Evolutionary conservation across 2,329 filamentous ascomycete species (phyloP).

Genomic region (Exophiala sp.): DNA sequence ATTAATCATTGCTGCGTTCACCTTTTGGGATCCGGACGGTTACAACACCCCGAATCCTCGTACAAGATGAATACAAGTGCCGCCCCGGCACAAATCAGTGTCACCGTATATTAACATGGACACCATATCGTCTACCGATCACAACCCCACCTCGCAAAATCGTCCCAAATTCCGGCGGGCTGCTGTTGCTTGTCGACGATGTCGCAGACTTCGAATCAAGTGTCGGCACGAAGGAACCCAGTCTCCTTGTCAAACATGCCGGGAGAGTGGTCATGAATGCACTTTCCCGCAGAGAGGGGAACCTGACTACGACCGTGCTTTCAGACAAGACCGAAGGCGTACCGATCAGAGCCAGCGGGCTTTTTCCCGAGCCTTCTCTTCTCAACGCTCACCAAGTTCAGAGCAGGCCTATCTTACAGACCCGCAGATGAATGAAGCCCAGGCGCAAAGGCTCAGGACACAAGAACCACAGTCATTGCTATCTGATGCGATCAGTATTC

Average conservation of each 20-base stretch:
- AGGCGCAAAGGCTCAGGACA: no score
- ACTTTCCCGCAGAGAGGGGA: conserved; percentile 51
- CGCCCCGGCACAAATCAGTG: no score
- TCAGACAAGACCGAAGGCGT: conserved; percentile 40
- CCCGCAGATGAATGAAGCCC: neutral
- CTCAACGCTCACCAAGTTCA: neutral
- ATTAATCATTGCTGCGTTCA: no score
- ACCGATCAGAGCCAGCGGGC: no score
- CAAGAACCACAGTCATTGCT: no score
- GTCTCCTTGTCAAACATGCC: conserved; percentile 50
- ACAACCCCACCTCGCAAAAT: neutral
- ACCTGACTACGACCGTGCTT: conserved; percentile 51
- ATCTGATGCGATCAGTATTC: no score
- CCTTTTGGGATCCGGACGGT: no score
- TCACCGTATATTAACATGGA: neutral
- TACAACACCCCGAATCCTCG: no score
- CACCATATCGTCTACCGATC: neutral
- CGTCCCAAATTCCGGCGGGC: conserved; percentile 32
- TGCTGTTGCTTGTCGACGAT: conserved; percentile 51
- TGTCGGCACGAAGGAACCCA: conserved; percentile 47
- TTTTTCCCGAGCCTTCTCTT: no score
- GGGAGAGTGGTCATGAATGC: conserved; percentile 48
- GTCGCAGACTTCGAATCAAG: conserved; percentile 53
- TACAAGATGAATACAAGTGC: no score
- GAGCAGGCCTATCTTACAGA: neutral